Evolutionary conservation across 495 filamentous ascomycete genomes (phyloP), one percentile per base, ranked within the genome.

Genomic region (Cryomyces minteri): DNA sequence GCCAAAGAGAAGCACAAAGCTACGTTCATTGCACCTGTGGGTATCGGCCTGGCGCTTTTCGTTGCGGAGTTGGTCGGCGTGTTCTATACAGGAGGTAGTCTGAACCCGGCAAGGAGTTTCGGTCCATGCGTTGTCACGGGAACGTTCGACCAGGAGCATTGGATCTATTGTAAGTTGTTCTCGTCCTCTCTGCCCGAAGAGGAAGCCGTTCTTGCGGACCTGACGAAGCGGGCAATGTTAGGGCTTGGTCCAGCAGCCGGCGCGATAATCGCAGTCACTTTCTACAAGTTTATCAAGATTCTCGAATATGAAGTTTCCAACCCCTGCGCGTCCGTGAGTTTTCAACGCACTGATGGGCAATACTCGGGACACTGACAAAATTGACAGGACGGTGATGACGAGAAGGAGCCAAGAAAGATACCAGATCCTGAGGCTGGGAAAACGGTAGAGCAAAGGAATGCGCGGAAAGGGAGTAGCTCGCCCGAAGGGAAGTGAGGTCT

Each of bases 181-280:
- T 29, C 11, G 14, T 12, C 36, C 34, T 43, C 34, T 10, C 10
- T 41, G 9, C 31, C 25, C 25, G 4, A 33, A 4, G 9, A 41
- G n/a, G 14, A 30, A 30, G 10, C 12, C 39, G 40, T 5, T 7
- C 2, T 25, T 25, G 18, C 18, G 18, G 18, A 25, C 2, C 18
- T 25, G 18, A 25, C 18, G 18, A 25, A 25, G 18, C 18, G 18
- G 18, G 18, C 1, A 25, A 25, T 25, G 28, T 6, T 31, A 54
- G 52, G 52, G 52, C 41, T 85, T 32, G 82, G 82, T 5, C 81
- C 82, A 2, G 50, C 70, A 7, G 60, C 83, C 4, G 82, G 82
- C 0, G 67, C 77, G 0, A 54, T 84, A 4, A 57, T 86, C 1
- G 82, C 84, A 1, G 48, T 51, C 1, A 40, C 29, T 18, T 52